These are phyloP conservation scores for Dryadomyces quercus-mongolicae DNA, from an alignment of 2,329 filamentous ascomycete genomes.

Conservation along the genomic window DNA sequence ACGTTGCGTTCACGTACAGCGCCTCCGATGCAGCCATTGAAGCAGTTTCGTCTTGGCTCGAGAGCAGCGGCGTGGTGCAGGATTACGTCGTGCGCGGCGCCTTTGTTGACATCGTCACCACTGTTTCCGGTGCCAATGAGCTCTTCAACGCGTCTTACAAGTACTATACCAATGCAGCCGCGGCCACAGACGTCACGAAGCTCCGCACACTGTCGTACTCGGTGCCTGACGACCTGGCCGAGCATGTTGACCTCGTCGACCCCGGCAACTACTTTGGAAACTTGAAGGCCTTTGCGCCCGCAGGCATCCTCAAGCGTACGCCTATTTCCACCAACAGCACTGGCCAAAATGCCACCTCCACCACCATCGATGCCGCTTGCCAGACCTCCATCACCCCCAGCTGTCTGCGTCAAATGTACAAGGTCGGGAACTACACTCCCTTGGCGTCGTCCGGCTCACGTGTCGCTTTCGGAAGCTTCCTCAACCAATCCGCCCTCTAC, in stretches of 20 bases:
- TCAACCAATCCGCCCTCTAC: slow-evolving; percentile 34
- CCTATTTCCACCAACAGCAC: not conserved
- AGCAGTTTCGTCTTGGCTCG: slow-evolving; percentile 43
- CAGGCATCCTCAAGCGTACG: not conserved
- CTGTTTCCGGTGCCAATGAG: slow-evolving; percentile 16
- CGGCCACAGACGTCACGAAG: slow-evolving; percentile 15
- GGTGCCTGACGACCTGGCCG: slow-evolving; percentile 41
- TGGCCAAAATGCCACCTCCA: slow-evolving; percentile 19
- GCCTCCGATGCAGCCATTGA: slow-evolving; percentile 34
- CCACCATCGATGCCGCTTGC: slow-evolving; percentile 13
- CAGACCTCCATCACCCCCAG: slow-evolving; percentile 27
- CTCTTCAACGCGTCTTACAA: slow-evolving; percentile 18
- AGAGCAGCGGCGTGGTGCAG: slow-evolving; percentile 29
- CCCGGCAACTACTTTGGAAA: slow-evolving; percentile 50
- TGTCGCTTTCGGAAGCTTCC: slow-evolving; percentile 27
- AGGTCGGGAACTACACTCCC: slow-evolving; percentile 26
- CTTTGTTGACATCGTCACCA: slow-evolving; percentile 16
- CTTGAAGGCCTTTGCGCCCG: slow-evolving; percentile 4
- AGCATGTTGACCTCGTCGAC: slow-evolving; percentile 49
- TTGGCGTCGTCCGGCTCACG: slow-evolving; percentile 22
- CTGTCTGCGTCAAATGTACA: slow-evolving; percentile 38
- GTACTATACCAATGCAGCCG: slow-evolving; percentile 11
- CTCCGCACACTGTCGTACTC: slow-evolving; percentile 47
- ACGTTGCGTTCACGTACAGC: slow-evolving; percentile 39
- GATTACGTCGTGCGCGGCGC: slow-evolving; percentile 28